Evolutionary conservation across 805 yeast species (phyloP), one percentile per base, ranked within the genome.

Genomic region (Saccharomycopsis oosterbeekiorum): DNA sequence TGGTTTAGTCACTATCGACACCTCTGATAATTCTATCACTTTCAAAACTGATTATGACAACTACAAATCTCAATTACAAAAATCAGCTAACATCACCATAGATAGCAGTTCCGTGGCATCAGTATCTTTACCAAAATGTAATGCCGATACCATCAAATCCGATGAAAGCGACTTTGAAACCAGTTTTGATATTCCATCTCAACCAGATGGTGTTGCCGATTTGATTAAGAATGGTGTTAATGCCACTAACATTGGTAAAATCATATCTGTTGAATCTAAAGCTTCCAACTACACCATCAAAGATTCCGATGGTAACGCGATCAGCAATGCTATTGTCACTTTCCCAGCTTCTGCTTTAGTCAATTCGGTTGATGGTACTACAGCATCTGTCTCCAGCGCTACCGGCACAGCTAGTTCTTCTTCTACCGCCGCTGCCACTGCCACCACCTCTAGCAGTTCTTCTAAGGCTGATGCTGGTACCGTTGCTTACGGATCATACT

Each of bases 1-100:
- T 69, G 97, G 97, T 21, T 80, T 92, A 64, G 90, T 86, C 43
- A 72, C 76, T 24, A 73, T 85, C 39, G 78, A 75, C 61, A 73
- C 72, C 43, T 64, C 68, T 29, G 78, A 80, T 58, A 77, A 79
- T 36, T 73, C 75, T 0, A 62, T 80, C 19, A 68, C 75, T 8
- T 76, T 74, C 50, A 71, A 73, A 56, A 69, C 71, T 0, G 93
- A 87, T 68, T 86, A 76, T 67, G 73, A 70, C 51, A 78, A 81
- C 61, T 77, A 86, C 62, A 70, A 77, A 64, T 62, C 68, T 4
- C 81, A 82, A 67, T 74, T 75, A 62, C 66, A 64, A 9, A 72
- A 76, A 34, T 64, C 77, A 12, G 50, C 56, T 19, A 36, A 70
- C 1, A 68, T 76, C 37, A 80, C 82, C 56, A 60, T 68, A 1